Percentiles rank a stretch among this genome's conserved stretches.
These are phyloP conservation scores for Vaucheria bursata DNA, from an alignment of 352 stramenopile species.

Conservation along the genomic window DNA sequence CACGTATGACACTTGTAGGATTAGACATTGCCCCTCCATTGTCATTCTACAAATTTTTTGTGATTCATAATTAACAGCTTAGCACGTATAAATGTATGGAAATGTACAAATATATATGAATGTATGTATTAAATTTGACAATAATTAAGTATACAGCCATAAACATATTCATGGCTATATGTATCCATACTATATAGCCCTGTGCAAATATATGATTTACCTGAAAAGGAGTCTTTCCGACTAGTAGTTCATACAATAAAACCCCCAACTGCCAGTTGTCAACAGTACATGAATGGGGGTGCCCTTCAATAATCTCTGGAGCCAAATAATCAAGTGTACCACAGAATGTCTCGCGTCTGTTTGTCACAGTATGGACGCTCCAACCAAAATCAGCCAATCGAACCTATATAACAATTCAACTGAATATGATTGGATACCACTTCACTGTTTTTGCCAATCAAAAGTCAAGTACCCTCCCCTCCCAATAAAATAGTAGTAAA, in stretches of 20 bases:
- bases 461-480: not conserved
- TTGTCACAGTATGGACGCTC: constrained; percentile 92
- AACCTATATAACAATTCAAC: constrained; percentile 65
- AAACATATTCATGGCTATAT: not conserved
- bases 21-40: constrained; percentile 4
- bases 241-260: constrained; percentile 95
- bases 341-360: constrained; percentile 91
- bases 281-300: not conserved
- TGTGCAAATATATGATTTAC: not conserved
- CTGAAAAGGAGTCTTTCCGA: constrained; percentile 92
- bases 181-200: not conserved
- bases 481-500: not conserved
- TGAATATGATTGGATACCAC: no score
- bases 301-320: constrained; percentile 93
- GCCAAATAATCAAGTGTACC: constrained; percentile 97
- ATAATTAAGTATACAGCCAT: not conserved
- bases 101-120: not conserved
- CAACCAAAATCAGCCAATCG: constrained; percentile 99
- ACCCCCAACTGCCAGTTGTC: constrained; percentile 69
- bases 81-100: not conserved
- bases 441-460: not conserved
- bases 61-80: not conserved
- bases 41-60: not conserved
- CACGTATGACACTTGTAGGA: not conserved
- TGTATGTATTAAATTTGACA: not conserved